Percentiles rank a stretch among this genome's conserved stretches.
These are phyloP conservation scores for Incumbomyces delicatus DNA, from an alignment of 2,329 filamentous ascomycete species.

Conservation along the genomic window DNA sequence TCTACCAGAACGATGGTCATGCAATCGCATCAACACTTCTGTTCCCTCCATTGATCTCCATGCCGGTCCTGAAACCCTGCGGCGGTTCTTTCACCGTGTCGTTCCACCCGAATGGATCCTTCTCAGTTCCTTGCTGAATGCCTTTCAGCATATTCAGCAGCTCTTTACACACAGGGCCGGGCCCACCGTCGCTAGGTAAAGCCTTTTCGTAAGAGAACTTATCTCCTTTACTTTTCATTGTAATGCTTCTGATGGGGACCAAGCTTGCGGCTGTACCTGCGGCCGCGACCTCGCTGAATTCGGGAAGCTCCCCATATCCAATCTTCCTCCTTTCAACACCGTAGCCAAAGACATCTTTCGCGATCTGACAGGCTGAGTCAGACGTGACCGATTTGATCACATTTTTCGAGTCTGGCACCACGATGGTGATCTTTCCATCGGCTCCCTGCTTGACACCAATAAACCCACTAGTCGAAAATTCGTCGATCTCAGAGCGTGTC, in stretches of 20 bases:
- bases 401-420: slow-evolving; percentile 78
- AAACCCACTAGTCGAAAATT: slow-evolving; percentile 93
- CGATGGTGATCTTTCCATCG: slow-evolving; percentile 48
- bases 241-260: slow-evolving; percentile 87
- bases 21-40: not conserved
- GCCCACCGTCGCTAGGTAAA: slow-evolving; percentile 43
- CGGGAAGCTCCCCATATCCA: slow-evolving; percentile 49
- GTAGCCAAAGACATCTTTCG: slow-evolving; percentile 63
- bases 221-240: slow-evolving; percentile 50
- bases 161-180: slow-evolving; percentile 62
- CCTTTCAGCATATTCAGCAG: slow-evolving; percentile 69
- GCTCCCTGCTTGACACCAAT: slow-evolving; percentile 62
- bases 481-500: slow-evolving; percentile 75
- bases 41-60: not conserved
- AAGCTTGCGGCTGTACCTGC: slow-evolving; percentile 85
- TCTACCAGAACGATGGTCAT: not conserved
- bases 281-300: slow-evolving; percentile 74
- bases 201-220: slow-evolving; percentile 44
- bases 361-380: slow-evolving; percentile 68
- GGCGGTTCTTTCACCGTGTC: slow-evolving; percentile 27
- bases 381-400: slow-evolving; percentile 83
- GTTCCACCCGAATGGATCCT: slow-evolving; percentile 69
- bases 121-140: slow-evolving; percentile 70
- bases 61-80: slow-evolving; percentile 14
- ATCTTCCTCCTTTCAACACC: slow-evolving; percentile 64